These are phyloP conservation scores for Cercospora sp. DNA, from an alignment of 2,329 filamentous ascomycete species.

Conservation along the genomic window DNA sequence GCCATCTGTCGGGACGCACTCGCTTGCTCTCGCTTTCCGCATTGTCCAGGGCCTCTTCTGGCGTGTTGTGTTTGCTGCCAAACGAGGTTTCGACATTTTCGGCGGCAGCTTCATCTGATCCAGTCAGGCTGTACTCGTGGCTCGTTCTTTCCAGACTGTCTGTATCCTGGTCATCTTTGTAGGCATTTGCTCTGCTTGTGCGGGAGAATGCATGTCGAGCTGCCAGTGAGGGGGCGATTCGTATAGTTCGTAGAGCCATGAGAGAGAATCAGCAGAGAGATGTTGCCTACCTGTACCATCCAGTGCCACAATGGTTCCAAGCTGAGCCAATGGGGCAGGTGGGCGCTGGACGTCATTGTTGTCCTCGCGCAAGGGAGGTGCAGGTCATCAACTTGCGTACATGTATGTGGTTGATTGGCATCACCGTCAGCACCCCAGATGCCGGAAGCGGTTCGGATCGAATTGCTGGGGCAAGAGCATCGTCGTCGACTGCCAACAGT, in stretches of 20 bases:
- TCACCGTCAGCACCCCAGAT: not conserved
- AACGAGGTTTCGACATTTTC: constrained; percentile 3
- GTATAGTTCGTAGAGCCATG: not conserved
- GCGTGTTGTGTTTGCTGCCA: not conserved
- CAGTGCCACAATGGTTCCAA: not conserved
- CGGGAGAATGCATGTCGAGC: not conserved
- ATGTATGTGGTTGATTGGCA: not conserved
- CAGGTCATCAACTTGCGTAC: not conserved
- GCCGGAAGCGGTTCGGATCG: not conserved
- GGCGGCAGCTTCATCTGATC: constrained; percentile 1
- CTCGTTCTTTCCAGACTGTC: not conserved
- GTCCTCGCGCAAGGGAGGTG: not conserved
- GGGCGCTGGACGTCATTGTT: not conserved
- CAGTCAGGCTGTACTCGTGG: constrained; percentile 5
- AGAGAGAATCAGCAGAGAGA: not conserved
- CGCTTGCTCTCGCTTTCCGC: constrained; percentile 4
- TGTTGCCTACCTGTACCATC: not conserved
- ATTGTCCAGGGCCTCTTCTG: constrained; percentile 1
- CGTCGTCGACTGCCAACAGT: not conserved
- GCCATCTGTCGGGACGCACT: not conserved
- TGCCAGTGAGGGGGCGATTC: not conserved
- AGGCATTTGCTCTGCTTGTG: not conserved
- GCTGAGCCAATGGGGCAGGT: not conserved
- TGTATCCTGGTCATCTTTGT: constrained; percentile 8
- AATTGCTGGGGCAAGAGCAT: not conserved